A percentile compares a stretch with the other conserved stretches of the same genome.
These are phyloP conservation scores for Erigeron canadensis DNA, from an alignment of 129 eudicot genomes.

Conservation along the genomic window DNA sequence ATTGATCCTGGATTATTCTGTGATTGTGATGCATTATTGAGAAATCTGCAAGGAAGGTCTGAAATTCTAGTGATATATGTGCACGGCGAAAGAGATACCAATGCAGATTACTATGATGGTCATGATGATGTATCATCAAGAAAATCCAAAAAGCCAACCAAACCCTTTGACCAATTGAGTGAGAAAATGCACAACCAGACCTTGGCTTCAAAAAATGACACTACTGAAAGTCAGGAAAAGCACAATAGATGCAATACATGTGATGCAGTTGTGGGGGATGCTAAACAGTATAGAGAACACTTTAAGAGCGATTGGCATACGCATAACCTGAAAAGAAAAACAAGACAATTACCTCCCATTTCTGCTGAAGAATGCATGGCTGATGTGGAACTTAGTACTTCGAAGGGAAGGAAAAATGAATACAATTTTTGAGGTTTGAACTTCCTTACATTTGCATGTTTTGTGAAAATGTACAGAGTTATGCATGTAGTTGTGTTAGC, in stretches of 20 bases:
- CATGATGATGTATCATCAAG: slow-evolving; percentile 52
- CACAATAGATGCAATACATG: slow-evolving; percentile 85
- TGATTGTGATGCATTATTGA: too few species aligned
- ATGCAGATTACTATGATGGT: slow-evolving; percentile 69
- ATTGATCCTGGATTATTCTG: too few species aligned
- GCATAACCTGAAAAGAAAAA: slow-evolving; percentile 82
- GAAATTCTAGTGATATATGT: slow-evolving; percentile 88
- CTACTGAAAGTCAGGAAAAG: slow-evolving; percentile 39
- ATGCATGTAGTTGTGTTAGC: too few species aligned
- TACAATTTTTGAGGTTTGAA: slow-evolving; percentile 62
- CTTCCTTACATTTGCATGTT: neutral
- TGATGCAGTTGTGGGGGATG: slow-evolving; percentile 78
- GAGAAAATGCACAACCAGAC: slow-evolving; percentile 63
- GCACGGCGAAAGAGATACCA: slow-evolving; percentile 69
- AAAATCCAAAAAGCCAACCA: slow-evolving; percentile 33
- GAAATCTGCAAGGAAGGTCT: slow-evolving; percentile 5
- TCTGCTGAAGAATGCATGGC: slow-evolving; percentile 77
- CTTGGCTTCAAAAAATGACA: slow-evolving; percentile 27
- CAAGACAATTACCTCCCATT: slow-evolving; percentile 78
- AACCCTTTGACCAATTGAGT: slow-evolving; percentile 36
- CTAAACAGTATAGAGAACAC: slow-evolving; percentile 84
- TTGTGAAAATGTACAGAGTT: neutral
- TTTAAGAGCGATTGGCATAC: slow-evolving; percentile 97
- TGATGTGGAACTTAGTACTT: slow-evolving; percentile 56
- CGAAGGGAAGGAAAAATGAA: slow-evolving; percentile 60